Evolutionary conservation across 257 asterid genomes (phyloP).

Genomic region (Haberlea rhodopensis): DNA sequence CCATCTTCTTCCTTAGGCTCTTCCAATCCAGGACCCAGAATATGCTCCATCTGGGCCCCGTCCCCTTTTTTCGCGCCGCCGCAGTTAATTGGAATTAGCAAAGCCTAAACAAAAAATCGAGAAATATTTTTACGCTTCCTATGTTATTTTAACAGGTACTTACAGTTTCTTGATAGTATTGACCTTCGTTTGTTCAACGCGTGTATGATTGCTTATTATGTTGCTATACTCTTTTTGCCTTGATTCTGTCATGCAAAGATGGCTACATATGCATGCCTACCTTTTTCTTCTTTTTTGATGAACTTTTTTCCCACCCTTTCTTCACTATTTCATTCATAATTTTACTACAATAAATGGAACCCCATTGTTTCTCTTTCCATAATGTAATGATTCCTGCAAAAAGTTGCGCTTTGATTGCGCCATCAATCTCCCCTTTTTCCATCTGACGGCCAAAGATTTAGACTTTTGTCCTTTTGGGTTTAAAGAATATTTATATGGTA

Average conservation of each 20-base stretch:
- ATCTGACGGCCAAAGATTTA: slow-evolving; percentile 25
- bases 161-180: slow-evolving; percentile 19
- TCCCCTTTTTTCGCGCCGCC: slow-evolving; percentile 19
- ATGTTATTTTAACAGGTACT: slow-evolving; percentile 44
- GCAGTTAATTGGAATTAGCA: slow-evolving; percentile 7
- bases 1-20: slow-evolving; percentile 1
- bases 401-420: slow-evolving; percentile 73
- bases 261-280: slow-evolving; percentile 22
- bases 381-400: slow-evolving; percentile 38
- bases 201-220: slow-evolving; percentile 12
- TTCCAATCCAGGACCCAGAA: slow-evolving; percentile 24
- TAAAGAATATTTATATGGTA: slow-evolving; percentile 2
- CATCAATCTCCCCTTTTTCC: slow-evolving; percentile 42
- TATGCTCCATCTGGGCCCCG: slow-evolving; percentile 30
- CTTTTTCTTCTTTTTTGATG: slow-evolving; percentile 29
- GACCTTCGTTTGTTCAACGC: slow-evolving; percentile 4
- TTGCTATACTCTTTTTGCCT: slow-evolving; percentile 29
- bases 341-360: slow-evolving; percentile 25
- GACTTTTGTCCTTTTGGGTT: slow-evolving; percentile 25
- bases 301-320: slow-evolving; percentile 28
- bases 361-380: slow-evolving; percentile 31
- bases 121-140: slow-evolving; percentile 26
- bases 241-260: slow-evolving; percentile 35
- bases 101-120: slow-evolving; percentile 24
- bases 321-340: slow-evolving; percentile 12